A percentile compares a stretch with the other conserved stretches of the same genome.
phyloP scores from a whole-genome alignment of 2,329 filamentous ascomycete species.

The Hypoxylon sp. region DNA sequence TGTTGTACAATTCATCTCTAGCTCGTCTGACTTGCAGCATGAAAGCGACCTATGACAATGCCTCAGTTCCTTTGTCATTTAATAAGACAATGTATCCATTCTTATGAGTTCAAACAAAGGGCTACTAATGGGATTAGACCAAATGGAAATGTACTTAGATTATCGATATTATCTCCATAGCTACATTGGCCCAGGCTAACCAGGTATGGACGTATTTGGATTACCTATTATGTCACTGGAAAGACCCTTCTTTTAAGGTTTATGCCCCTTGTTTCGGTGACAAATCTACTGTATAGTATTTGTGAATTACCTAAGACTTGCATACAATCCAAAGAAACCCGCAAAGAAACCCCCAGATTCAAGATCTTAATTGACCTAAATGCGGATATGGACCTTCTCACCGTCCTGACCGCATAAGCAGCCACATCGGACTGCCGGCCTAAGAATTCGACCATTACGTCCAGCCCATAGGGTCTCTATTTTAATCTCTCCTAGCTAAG shows the following conservation, averaged over 20 bases:
- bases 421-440: slow-evolving; percentile 16
- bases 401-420: slow-evolving; percentile 3
- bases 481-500: slow-evolving; percentile 1
- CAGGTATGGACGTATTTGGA: background rate
- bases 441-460: background rate
- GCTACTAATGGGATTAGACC: background rate
- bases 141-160: background rate
- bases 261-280: slow-evolving; percentile 31
- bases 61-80: slow-evolving; percentile 3
- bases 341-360: slow-evolving; percentile 9
- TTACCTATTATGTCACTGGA: slow-evolving; percentile 17
- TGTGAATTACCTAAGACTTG: background rate
- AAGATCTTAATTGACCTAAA: background rate
- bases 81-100: slow-evolving; percentile 9
- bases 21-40: slow-evolving; percentile 44
- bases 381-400: background rate
- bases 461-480: background rate
- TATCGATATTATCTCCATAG: background rate
- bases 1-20: slow-evolving; percentile 19
- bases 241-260: slow-evolving; percentile 40
- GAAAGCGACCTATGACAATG: slow-evolving; percentile 37
- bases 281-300: background rate
- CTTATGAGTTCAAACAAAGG: slow-evolving; percentile 14
- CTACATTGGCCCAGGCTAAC: background rate
- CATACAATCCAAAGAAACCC: background rate